Conservation (phyloP, 805 yeast genomes). For the Kregervanrija fluxuum region DNA sequence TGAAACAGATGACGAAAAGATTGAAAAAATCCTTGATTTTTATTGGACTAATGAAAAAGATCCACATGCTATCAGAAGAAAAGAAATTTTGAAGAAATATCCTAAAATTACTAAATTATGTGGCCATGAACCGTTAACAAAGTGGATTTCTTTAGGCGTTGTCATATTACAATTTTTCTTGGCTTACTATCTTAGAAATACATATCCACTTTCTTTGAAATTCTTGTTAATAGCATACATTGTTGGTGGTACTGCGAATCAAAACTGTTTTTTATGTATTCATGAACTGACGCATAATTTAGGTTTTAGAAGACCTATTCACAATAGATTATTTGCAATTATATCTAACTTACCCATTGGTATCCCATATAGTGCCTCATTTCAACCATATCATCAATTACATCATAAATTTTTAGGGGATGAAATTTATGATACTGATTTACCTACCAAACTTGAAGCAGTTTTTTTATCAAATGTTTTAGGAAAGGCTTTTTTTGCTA, state of each 20-base stretch:
- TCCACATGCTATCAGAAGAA: constrained; percentile 73
- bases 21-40: constrained; percentile 39
- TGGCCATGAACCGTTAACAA: constrained; percentile 83
- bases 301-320: constrained; percentile 70
- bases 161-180: constrained; percentile 58
- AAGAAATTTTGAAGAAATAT: constrained; percentile 61
- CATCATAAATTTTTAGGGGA: constrained; percentile 92
- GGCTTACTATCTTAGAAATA: constrained; percentile 56
- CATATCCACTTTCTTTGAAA: constrained; percentile 42
- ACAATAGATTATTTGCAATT: constrained; percentile 72
- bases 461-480: constrained; percentile 62
- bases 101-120: constrained; percentile 76
- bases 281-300: constrained; percentile 85
- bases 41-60: constrained; percentile 81
- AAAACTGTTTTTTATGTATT: constrained; percentile 77
- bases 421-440: constrained; percentile 73
- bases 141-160: constrained; percentile 62
- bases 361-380: constrained; percentile 80
- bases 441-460: constrained; percentile 80
- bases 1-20: constrained; percentile 1
- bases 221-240: constrained; percentile 63
- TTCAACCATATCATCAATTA: constrained; percentile 84
- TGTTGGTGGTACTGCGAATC: constrained; percentile 81
- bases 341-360: constrained; percentile 82
- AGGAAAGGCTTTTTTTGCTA: constrained; percentile 87